Evolutionary conservation across 2,329 filamentous ascomycete species (phyloP).

Genomic region (Diaporthe longicolla): DNA sequence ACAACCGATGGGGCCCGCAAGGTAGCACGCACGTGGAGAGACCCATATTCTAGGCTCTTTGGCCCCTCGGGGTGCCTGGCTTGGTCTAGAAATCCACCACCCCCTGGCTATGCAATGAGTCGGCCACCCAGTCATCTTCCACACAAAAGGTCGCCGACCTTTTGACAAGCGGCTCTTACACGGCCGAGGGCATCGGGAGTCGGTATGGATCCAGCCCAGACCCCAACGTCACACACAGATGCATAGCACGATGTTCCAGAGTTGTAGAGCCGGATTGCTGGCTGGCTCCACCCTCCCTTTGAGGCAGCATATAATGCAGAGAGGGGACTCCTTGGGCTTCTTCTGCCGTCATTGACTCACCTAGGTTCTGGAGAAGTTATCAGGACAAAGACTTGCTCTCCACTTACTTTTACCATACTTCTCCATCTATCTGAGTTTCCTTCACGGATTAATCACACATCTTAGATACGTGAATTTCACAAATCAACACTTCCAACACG

Average conservation of each 20-base stretch:
- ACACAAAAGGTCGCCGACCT: slow-evolving; percentile 12
- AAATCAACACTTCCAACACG: background rate
- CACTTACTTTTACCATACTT: background rate
- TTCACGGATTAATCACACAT: background rate
- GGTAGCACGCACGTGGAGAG: slow-evolving; percentile 34
- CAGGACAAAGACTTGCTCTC: background rate
- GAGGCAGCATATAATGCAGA: slow-evolving; percentile 21
- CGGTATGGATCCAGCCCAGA: slow-evolving; percentile 9
- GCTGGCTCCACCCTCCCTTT: slow-evolving; percentile 21
- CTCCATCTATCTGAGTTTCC: background rate
- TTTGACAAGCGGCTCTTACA: slow-evolving; percentile 24
- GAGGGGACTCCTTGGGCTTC: background rate
- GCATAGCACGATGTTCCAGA: slow-evolving; percentile 19
- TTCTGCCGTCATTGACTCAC: slow-evolving; percentile 2
- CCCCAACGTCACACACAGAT: slow-evolving; percentile 16
- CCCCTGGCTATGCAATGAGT: slow-evolving; percentile 23
- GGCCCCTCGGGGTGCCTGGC: slow-evolving; percentile 20
- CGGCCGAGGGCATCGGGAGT: slow-evolving; percentile 26
- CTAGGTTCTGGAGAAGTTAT: background rate
- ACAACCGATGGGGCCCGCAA: slow-evolving; percentile 19
- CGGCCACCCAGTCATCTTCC: slow-evolving; percentile 13
- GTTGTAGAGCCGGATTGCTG: slow-evolving; percentile 18
- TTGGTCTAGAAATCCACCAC: background rate
- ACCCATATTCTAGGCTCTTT: slow-evolving; percentile 24
- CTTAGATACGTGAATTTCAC: background rate